Percentiles rank a stretch among this genome's conserved stretches.
Evolutionary conservation across 495 filamentous ascomycete species (phyloP).

Genomic region (Ramalina intermedia): DNA sequence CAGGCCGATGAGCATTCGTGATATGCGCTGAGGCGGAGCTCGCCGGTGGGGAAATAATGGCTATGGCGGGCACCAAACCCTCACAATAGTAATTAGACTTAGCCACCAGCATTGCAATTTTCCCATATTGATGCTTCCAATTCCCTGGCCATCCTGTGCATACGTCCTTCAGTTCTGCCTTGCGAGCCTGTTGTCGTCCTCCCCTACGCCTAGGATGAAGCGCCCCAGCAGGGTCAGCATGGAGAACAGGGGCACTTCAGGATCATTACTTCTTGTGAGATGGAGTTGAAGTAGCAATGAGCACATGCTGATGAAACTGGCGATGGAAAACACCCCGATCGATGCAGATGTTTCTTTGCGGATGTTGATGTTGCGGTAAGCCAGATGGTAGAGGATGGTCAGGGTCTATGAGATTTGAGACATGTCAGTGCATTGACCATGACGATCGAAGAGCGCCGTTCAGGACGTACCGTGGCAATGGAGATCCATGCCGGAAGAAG

Average conservation of each 20-base stretch:
- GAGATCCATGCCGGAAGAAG: conserved; percentile 78
- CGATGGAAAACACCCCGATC: conserved; percentile 59
- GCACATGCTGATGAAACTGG: conserved; percentile 63
- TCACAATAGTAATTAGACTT: too few species aligned
- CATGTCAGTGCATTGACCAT: neutral
- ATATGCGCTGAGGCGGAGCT: too few species aligned
- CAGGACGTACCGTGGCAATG: conserved; percentile 52
- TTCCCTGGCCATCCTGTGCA: too few species aligned
- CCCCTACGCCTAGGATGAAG: too few species aligned
- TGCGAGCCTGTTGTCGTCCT: too few species aligned
- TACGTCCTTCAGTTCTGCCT: too few species aligned
- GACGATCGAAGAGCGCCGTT: neutral
- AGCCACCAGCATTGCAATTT: too few species aligned
- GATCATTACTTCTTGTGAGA: conserved; percentile 47
- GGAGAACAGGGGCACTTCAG: conserved; percentile 46
- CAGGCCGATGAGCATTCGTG: too few species aligned
- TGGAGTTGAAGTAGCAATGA: conserved; percentile 55
- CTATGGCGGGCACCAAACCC: too few species aligned
- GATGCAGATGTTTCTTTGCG: conserved; percentile 67
- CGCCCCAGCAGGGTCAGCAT: conserved; percentile 21
- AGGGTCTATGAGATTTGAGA: conserved; percentile 37
- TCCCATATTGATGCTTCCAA: too few species aligned
- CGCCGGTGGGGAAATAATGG: too few species aligned
- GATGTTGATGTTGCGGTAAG: conserved; percentile 68
- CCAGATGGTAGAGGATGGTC: conserved; percentile 66